These are phyloP conservation scores for Oryza rufipogon DNA, from an alignment of 176 grass and related monocot species.

Conservation along the genomic window DNA sequence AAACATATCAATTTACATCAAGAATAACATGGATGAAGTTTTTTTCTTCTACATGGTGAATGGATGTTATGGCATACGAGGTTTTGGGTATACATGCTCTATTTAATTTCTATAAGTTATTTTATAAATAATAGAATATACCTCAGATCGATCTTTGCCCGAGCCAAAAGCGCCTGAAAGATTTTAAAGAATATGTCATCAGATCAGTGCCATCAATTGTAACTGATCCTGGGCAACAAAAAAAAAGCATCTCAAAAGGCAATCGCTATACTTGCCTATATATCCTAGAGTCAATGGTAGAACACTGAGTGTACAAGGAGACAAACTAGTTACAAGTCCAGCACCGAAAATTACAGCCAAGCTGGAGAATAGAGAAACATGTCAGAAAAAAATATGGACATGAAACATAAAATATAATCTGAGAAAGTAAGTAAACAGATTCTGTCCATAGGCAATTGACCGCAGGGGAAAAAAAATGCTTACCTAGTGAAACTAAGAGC, in stretches of 20 bases:
- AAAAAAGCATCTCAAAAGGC: constrained; percentile 1
- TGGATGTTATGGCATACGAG: neutral
- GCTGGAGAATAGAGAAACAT: constrained; percentile 44
- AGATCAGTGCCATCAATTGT: constrained; percentile 14
- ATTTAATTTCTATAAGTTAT: constrained; percentile 3
- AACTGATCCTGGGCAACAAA: constrained; percentile 17
- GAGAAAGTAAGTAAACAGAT: neutral
- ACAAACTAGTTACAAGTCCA: constrained; percentile 94
- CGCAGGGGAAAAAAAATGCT: neutral
- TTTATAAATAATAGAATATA: constrained; percentile 36
- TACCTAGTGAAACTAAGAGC: constrained; percentile 95
- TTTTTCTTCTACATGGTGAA: neutral
- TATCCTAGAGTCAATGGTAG: constrained; percentile 94
- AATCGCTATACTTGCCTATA: constrained; percentile 55
- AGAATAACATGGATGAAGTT: neutral
- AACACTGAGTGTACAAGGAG: constrained; percentile 97
- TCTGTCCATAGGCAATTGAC: constrained; percentile 19
- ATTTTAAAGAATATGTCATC: constrained; percentile 4
- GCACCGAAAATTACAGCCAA: constrained; percentile 97
- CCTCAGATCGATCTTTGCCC: constrained; percentile 80
- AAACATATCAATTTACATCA: constrained; percentile 7
- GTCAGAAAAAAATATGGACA: constrained; percentile 11
- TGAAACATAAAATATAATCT: neutral
- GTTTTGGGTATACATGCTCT: neutral
- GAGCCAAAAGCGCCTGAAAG: constrained; percentile 90